Percentiles rank a stretch among this genome's conserved stretches.
These are phyloP conservation scores for Periglandula ipomoeae DNA, from an alignment of 2,329 filamentous ascomycete species.

Conservation along the genomic window DNA sequence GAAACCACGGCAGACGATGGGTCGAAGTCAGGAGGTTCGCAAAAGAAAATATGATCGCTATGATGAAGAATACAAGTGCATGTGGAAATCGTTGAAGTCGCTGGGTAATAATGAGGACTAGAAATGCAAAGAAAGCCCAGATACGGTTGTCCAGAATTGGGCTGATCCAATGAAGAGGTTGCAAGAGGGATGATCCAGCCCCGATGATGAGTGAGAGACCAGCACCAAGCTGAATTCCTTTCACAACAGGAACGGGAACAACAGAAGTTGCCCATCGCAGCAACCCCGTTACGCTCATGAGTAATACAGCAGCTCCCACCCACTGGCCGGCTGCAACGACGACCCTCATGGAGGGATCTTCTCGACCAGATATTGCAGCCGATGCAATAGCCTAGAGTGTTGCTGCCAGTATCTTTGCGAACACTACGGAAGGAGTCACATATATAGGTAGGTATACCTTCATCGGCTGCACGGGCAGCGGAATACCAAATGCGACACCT, in stretches of 20 bases:
- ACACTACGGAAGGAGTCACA: neutral
- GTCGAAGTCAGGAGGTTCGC: constrained; percentile 25
- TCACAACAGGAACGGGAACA: constrained; percentile 80
- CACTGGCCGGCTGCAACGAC: constrained; percentile 72
- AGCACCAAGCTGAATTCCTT: constrained; percentile 90
- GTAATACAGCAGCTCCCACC: constrained; percentile 61
- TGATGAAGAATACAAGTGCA: constrained; percentile 60
- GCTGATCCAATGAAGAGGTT: constrained; percentile 57
- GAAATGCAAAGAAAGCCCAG: constrained; percentile 67
- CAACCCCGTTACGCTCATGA: constrained; percentile 74
- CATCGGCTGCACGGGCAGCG: constrained; percentile 85
- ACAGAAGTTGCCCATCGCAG: constrained; percentile 62
- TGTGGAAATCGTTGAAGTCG: constrained; percentile 63
- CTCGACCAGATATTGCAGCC: constrained; percentile 66
- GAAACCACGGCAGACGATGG: constrained; percentile 39
- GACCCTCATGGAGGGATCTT: constrained; percentile 41
- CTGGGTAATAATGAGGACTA: constrained; percentile 60
- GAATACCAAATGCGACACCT: constrained; percentile 75
- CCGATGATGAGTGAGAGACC: constrained; percentile 75
- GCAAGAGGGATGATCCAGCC: constrained; percentile 60
- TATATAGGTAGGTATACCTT: constrained; percentile 34
- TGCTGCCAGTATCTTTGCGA: neutral
- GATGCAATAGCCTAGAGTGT: constrained; percentile 67
- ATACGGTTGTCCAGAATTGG: constrained; percentile 69
- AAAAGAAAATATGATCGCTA: constrained; percentile 58